Evolutionary conservation across 495 filamentous ascomycete species (phyloP).

Genomic region (Filosporella fistucella): DNA sequence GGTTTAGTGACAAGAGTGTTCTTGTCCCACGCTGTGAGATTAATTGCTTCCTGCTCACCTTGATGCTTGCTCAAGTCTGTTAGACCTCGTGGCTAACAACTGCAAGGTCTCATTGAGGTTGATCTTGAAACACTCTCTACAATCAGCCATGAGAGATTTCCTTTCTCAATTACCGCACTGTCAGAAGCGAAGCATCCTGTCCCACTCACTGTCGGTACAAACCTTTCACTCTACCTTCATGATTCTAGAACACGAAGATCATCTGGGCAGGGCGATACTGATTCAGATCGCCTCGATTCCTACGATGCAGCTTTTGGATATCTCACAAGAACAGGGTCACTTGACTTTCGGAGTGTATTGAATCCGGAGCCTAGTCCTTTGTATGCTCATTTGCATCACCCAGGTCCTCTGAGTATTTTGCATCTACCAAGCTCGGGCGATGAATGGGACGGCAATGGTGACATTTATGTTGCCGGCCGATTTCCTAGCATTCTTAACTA

Average conservation of each 20-base stretch:
- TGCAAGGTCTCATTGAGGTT: slow-evolving; percentile 65
- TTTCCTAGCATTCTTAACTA: slow-evolving; percentile 90
- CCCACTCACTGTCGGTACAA: slow-evolving; percentile 84
- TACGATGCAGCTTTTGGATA: slow-evolving; percentile 6
- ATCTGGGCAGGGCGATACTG: slow-evolving; percentile 13
- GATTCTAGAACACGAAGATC: slow-evolving; percentile 54
- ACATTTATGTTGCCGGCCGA: slow-evolving; percentile 80
- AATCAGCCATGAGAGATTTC: slow-evolving; percentile 67
- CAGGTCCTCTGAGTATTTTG: slow-evolving; percentile 76
- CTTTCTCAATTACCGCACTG: slow-evolving; percentile 78
- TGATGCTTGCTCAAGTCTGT: too few relatives aligned
- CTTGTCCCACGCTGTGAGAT: too few relatives aligned
- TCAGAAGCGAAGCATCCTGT: slow-evolving; percentile 69
- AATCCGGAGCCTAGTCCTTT: slow-evolving; percentile 39
- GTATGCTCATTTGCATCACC: slow-evolving; percentile 74
- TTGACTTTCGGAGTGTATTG: slow-evolving; percentile 27
- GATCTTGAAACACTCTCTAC: slow-evolving; percentile 76
- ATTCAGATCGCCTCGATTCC: slow-evolving; percentile 29
- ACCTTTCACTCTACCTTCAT: slow-evolving; percentile 75
- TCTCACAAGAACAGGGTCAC: slow-evolving; percentile 21
- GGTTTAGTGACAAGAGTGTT: too few relatives aligned
- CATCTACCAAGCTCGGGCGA: slow-evolving; percentile 57
- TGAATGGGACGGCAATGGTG: slow-evolving; percentile 47
- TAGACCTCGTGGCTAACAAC: slow-evolving; percentile 7
- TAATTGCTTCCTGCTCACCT: too few relatives aligned